Percentiles rank a stretch among this genome's conserved stretches.
Evolutionary conservation across 140 eudicot genomes (phyloP).

Genomic region (Senecio squalidus): DNA sequence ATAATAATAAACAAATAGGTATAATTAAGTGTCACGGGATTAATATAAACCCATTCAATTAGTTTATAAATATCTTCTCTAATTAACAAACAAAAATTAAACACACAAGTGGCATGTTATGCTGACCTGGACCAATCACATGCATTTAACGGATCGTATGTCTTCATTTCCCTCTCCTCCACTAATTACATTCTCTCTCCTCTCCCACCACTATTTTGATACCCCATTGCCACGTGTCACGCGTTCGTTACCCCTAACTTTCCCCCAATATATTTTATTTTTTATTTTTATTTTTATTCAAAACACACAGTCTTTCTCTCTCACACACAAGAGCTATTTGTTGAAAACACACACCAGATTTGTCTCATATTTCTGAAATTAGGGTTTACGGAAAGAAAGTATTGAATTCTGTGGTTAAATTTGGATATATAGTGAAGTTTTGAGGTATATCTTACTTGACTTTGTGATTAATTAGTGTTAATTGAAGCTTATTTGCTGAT

Average conservation of each 20-base stretch:
- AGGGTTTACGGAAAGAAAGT: too few species aligned
- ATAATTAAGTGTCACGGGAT: background rate
- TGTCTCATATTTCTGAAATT: too few species aligned
- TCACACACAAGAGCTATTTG: constrained; percentile 17
- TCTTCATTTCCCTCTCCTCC: constrained; percentile 50
- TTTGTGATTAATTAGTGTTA: too few species aligned
- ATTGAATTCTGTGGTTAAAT: too few species aligned
- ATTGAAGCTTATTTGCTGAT: background rate
- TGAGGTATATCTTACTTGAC: too few species aligned
- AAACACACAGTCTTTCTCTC: constrained; percentile 14
- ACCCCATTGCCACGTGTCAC: constrained; percentile 55
- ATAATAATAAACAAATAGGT: background rate
- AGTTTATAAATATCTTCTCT: background rate
- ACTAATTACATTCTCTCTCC: constrained; percentile 50
- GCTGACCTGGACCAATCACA: constrained; percentile 51
- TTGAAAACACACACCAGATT: background rate
- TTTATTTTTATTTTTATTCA: background rate
- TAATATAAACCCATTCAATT: background rate
- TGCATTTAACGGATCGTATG: constrained; percentile 45
- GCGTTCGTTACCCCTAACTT: constrained; percentile 23
- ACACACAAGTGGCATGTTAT: constrained; percentile 10
- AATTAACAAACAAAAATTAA: background rate
- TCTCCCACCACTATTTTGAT: constrained; percentile 38
- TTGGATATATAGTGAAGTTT: too few species aligned
- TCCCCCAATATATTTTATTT: constrained; percentile 9